A percentile compares a stretch with the other conserved stretches of the same genome.
Evolutionary conservation across 257 asterid genomes (phyloP).

Genomic region (Thymus quinquecostatus): DNA sequence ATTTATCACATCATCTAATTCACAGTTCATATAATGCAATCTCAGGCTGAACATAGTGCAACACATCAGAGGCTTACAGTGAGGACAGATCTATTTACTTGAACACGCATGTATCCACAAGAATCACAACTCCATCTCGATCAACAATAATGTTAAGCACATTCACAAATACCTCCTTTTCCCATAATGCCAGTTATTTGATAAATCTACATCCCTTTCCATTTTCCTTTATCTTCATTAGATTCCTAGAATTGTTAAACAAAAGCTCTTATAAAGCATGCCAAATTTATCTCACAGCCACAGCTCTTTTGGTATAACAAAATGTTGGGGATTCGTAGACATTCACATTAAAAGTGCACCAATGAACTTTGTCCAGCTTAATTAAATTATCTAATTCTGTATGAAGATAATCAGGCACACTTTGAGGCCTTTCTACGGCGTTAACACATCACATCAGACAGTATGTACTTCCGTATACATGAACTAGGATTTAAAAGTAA

Average conservation of each 20-base stretch:
- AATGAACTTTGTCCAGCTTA: slow-evolving; percentile 8
- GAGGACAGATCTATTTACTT: background rate
- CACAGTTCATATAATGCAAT: slow-evolving; percentile 10
- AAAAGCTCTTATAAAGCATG: slow-evolving; percentile 5
- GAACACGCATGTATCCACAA: background rate
- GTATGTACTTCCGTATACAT: background rate
- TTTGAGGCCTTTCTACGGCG: background rate
- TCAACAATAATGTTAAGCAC: slow-evolving; percentile 15
- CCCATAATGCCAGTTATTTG: background rate
- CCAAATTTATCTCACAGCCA: background rate
- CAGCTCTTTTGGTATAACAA: background rate
- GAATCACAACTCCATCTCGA: background rate
- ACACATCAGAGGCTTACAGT: slow-evolving; percentile 17
- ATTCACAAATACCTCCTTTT: slow-evolving; percentile 16
- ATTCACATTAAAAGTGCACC: slow-evolving; percentile 11
- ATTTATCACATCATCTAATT: slow-evolving; percentile 16
- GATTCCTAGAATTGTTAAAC: slow-evolving; percentile 3
- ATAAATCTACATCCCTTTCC: slow-evolving; percentile 24
- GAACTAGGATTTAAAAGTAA: slow-evolving; percentile 5
- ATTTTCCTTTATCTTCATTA: background rate
- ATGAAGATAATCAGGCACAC: slow-evolving; percentile 1
- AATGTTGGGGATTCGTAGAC: background rate
- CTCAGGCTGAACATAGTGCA: slow-evolving; percentile 13
- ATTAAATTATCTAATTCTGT: slow-evolving; percentile 4
- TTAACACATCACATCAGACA: slow-evolving; percentile 8